Evolutionary conservation across 257 asterid genomes (phyloP), one percentile per base, ranked within the genome.

Genomic region (Haberlea rhodopensis): DNA sequence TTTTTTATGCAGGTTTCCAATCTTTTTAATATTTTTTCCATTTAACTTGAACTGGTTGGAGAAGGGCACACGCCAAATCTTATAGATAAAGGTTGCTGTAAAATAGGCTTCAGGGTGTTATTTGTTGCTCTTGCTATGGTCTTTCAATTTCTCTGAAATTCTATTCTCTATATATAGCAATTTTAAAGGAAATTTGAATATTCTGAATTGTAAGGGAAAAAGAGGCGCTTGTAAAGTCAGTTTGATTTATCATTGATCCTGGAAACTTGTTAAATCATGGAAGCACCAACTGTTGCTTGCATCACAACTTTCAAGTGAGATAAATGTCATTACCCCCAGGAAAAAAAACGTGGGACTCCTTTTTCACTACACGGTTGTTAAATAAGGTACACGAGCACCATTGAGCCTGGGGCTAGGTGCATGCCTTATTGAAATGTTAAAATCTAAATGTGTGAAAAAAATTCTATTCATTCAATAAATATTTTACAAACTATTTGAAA

Each of bases 11-110:
- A 51, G 54, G 2, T 56, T 27, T 20, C 53, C n/a, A 32, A 27
- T 27, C 32, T 54, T 23, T 22, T 45, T 19, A 34, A 32, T 8
- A 22, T 53, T 23, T 56, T 55, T n/a, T 55, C 26, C 32, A 27
- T 53, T 57, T 18, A 62, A 48, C 54, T 48, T 11, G 53, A 69
- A 53, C 62, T 26, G 60, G 45, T 40, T 61, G 52, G 29, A 60
- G 32, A 43, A 46, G 20, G 52, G 23, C 18, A 0, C 31, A 5
- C 32, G n/a, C 53, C 9, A 3, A 60, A 61, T 55, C 10, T 19
- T 37, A 53, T 63, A 7, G 48, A 58, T 46, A 59, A 46, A 37
- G 52, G n/a, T 70, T 54, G 13, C 75, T 24, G 43, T 22, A 10
- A 60, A 32, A 46, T 59, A 22, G 26, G 57, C n/a, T 20, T 69